A percentile compares a stretch with the other conserved stretches of the same genome.
phyloP scores from a whole-genome alignment of 2,329 filamentous ascomycete genomes.

The Coniochaeta sp. region DNA sequence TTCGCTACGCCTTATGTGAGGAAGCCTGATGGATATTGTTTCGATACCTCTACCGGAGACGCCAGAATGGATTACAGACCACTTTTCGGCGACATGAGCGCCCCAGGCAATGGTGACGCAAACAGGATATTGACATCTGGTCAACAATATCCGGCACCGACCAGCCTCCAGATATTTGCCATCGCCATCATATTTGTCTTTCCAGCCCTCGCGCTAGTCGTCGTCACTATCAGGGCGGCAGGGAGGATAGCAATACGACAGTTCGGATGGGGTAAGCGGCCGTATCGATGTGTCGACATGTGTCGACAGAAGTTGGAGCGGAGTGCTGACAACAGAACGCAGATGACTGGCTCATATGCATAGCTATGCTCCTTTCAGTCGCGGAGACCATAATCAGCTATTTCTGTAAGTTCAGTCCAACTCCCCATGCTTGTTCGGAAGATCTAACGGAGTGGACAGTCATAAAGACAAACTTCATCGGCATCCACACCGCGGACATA shows the following conservation, averaged over 20 bases:
- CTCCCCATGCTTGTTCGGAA: background rate
- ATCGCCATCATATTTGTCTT: conserved; percentile 22
- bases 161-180: conserved; percentile 19
- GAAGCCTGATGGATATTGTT: background rate
- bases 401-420: conserved; percentile 15
- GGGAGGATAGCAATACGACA: conserved; percentile 15
- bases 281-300: background rate
- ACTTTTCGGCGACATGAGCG: background rate
- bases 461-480: conserved; percentile 23
- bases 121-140: background rate
- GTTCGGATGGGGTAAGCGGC: conserved; percentile 13
- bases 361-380: conserved; percentile 22
- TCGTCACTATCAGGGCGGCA: conserved; percentile 16
- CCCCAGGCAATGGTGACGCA: background rate
- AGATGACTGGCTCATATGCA: conserved; percentile 21
- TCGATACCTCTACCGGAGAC: background rate
- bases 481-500: conserved; percentile 14
- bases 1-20: background rate
- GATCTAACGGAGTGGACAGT: conserved; percentile 8
- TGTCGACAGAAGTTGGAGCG: background rate
- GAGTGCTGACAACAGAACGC: background rate
- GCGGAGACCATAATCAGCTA: conserved; percentile 19
- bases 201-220: conserved; percentile 17
- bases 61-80: conserved; percentile 1
- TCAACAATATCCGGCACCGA: conserved; percentile 6